These are phyloP conservation scores for Triticum monococcum DNA, from an alignment of 176 grass and related monocot genomes.

Conservation along the genomic window DNA sequence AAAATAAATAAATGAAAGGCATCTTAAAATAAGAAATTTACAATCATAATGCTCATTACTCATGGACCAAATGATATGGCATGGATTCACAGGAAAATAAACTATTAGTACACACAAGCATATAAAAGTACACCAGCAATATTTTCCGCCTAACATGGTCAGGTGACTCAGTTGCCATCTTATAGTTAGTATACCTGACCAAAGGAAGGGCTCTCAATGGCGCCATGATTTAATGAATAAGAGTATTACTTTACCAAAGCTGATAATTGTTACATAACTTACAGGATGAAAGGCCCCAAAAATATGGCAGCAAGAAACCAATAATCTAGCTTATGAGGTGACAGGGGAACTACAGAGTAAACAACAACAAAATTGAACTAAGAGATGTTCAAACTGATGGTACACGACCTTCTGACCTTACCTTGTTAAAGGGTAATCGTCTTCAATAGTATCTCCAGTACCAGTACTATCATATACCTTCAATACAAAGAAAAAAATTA, in stretches of 20 bases:
- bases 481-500: slow-evolving; percentile 30
- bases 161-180: slow-evolving; percentile 15
- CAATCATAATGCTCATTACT: slow-evolving; percentile 19
- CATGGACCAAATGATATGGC: slow-evolving; percentile 15
- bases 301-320: slow-evolving; percentile 16
- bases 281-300: slow-evolving; percentile 20
- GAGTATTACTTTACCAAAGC: background rate
- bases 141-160: slow-evolving; percentile 14
- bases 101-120: background rate
- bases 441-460: slow-evolving; percentile 46
- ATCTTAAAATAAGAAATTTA: slow-evolving; percentile 16
- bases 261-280: background rate
- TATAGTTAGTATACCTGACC: background rate
- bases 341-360: slow-evolving; percentile 9
- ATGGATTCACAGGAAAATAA: background rate
- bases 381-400: background rate
- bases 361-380: slow-evolving; percentile 1
- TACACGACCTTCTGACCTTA: slow-evolving; percentile 22
- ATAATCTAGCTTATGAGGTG: slow-evolving; percentile 23
- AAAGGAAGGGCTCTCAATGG: background rate
- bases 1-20: background rate
- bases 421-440: slow-evolving; percentile 69
- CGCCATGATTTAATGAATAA: slow-evolving; percentile 11
- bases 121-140: slow-evolving; percentile 10
- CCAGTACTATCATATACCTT: slow-evolving; percentile 75